Base-by-base conservation (phyloP, 2,329 filamentous ascomycete genomes). In the Fusarium protoensiforme region DNA sequence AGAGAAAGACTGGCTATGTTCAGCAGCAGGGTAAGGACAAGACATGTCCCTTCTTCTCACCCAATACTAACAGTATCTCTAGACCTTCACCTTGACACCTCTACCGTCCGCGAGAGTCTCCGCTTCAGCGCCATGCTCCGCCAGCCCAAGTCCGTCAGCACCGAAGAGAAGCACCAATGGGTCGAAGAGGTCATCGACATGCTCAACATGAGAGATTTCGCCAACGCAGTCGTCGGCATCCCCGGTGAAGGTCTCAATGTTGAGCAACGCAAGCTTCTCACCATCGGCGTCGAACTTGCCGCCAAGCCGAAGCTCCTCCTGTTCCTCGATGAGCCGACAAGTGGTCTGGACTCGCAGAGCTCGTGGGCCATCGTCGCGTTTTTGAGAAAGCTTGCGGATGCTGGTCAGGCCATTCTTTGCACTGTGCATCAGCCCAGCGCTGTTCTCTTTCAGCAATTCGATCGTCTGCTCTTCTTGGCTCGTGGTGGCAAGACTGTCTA, bases 1-100 rank as follows among this genome's bases (percentile, higher is more conserved):
- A 92, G 67, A 84, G 91, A 9, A 90, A 91, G 78, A 92, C 89
- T 0, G 91, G 91, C 0, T 92, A 92, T 74, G 90, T 91, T 1
- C 90, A 92, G 73, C 91, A 92, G 67, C 90, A 92, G 78, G 90
- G 84, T 84, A 65, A 64, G 79, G 13, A 13, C 7, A 14, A 29
- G 0, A 3, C 1, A 5, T 5, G 1, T 5, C 2, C 1, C 2
- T 3, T 7, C 3, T n/a, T 41, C 4, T 13, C 18, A 53, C 11
- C 0, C 1, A 14, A 9, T 6, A 20, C 27, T 53, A 31, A 53
- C 7, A 64, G 76, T 63, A 75, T 64, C 7, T 0, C 1, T 18
- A 86, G 86, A 93, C 81, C 80, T 91, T 0, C 88, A 90, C 68
- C 80, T 90, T 5, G 81, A 85, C 43, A 90, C 87, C 0, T 80